Evolutionary conservation across 2,329 filamentous ascomycete species (phyloP), one percentile per base, ranked within the genome.

Genomic region (Sordariomycetes sp.): DNA sequence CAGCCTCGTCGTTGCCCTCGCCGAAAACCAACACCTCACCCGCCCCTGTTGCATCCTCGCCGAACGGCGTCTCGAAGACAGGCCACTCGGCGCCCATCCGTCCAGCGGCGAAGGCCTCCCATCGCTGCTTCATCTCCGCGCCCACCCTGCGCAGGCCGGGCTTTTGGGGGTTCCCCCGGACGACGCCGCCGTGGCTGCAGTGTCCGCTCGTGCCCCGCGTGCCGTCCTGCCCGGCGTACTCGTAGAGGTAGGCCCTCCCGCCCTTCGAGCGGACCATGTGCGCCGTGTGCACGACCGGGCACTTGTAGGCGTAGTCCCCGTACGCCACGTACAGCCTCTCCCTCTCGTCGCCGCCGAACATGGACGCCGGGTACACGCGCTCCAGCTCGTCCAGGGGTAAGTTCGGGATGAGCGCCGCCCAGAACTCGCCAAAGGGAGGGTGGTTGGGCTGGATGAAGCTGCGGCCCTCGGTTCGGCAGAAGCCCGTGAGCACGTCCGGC

Each of bases 401-500:
- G 3, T 62, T 58, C 0, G 80, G 80, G 10, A 86, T 66, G 8
- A 86, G 66, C 0, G 55, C 60, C 0, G 55, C 50, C 61, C 83
- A 84, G 53, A 85, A 83, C 3, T 51, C 39, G 4, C 61, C 62
- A 49, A 84, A 80, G 9, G 59, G 61, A 11, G 62, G 55, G 34
- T 70, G 61, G 6, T 51, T 44, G 11, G 59, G 51, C 0, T 77
- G 70, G 1, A 84, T 70, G 47, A 85, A 86, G 24, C 64, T 51
- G 1, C 75, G 68, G 12, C 80, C 82, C 51, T 86, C 82, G 46
- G 85, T 77, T 25, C 74, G 72, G 53, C 78, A 79, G 60, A 78
- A 86, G 7, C 81, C 81, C 0, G 79, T 83, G 32, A 86, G 57
- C 32, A 86, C 67, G 35, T 30, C 35, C 77, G 74, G 7, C 79